Base-by-base conservation (phyloP, 2,329 filamentous ascomycete species). In the Amesomyces nigricolor region DNA sequence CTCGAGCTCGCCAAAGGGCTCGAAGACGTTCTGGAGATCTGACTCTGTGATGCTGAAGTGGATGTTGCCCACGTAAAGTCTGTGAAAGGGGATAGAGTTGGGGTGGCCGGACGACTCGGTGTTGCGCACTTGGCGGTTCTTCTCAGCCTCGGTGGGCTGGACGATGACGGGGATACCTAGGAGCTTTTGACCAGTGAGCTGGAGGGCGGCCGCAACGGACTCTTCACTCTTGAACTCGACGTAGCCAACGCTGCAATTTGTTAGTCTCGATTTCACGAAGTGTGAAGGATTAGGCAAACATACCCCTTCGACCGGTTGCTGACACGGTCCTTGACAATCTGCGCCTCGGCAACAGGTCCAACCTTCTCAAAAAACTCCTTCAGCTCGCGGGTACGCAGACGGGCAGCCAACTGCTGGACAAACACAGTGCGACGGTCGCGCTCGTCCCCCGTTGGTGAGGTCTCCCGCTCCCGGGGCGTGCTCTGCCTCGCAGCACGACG, bases 41-140 rank as follows among this genome's bases (percentile, higher is more conserved):
- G 87, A 85, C 75, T 99, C 94, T 69, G 91, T 96, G 71, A 99
- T 95, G 71, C 91, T 96, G 81, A 99, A 99, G 77, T 99, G 94
- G 65, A 99, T 97, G 71, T 99, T 99, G 73, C 94, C 94, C 64
- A 99, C 92, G 72, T 97, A 99, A 58, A 99, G 87, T 64, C 95
- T 89, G 75, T 99, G 94, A 78, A 97, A 97, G 22, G 94, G 94
- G 57, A 95, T 87, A 59, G 89, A 87, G 70, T 91, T 91, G 58
- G 87, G 85, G 64, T 89, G 83, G 57, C 80, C 79, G 48, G 78
- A 73, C 50, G 81, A 76, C 65, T 94, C 88, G 51, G 88, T 82
- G 62, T 83, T 92, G 64, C 92, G 90, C 62, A 91, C 90, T 78
- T 96, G 92, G 65, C 94, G 91, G 70, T 99, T 99, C 80, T 99